Evolutionary conservation across 768 basidiomycete species (phyloP), one percentile per base, ranked within the genome.

Genomic region (Tephrocybe sp.): DNA sequence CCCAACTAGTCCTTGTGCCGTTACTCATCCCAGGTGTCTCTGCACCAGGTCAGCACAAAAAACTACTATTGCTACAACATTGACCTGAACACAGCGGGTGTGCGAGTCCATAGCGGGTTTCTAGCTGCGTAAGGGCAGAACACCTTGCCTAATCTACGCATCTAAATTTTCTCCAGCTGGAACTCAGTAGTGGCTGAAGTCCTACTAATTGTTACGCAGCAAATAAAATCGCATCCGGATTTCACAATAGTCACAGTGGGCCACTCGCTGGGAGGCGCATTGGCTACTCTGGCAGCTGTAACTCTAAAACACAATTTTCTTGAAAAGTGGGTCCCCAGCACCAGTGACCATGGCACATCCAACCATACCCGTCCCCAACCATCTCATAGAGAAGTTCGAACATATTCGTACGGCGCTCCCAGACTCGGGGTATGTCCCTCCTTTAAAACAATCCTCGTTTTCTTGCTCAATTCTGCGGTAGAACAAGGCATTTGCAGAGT

Each of bases 241-340:
- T 73, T 72, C 53, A 57, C 68, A 1, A 61, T 82, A 26, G 71
- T 77, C 8, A 74, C 74, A 0, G 68, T 69, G 4, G 82, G 82
- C 0, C 82, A 83, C 56, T 82, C 80, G 1, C 62, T 82, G 9
- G 82, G 82, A 9, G 82, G 79, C 6, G 66, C 79, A 1, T 60
- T 83, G 5, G 72, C 82, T 1, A 67, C 75, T 2, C 61, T 82
- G 1, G 77, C 73, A 1, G 76, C 77, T 2, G 64, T 81, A 12
- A 64, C 73, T 3, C 48, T 81, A 16, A 69, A 71, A 44, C 65
- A 71, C 39, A 71, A 73, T 36, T 75, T 78, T 53, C 65, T 68
- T 1, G 65, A 65, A 18, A 60, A 37, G 67, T 70, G 60, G 24
- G 67, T 64, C 11, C 27, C 34, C 28, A 41, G 31, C 18, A 4